These are phyloP conservation scores for Lasiosphaeriaceae sp. DNA, from an alignment of 495 filamentous ascomycete species.

Conservation along the genomic window DNA sequence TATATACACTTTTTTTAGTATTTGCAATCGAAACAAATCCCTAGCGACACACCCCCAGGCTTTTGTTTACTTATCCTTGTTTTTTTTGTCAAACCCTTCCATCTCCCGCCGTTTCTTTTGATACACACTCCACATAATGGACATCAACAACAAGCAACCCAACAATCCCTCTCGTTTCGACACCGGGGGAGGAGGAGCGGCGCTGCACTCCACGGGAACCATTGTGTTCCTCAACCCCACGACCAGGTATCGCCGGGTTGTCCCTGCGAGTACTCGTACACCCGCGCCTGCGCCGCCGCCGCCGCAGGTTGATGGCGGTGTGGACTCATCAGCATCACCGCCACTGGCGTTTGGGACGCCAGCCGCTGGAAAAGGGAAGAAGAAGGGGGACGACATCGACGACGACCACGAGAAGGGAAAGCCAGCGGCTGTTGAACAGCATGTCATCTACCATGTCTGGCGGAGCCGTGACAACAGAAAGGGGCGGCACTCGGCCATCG, in stretches of 20 bases:
- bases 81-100: too few relatives aligned
- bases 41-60: too few relatives aligned
- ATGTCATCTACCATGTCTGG: slow-evolving; percentile 25
- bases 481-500: slow-evolving; percentile 54
- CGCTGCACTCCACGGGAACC: slow-evolving; percentile 8
- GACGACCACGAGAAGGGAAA: not conserved
- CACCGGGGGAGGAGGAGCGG: too few relatives aligned
- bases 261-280: too few relatives aligned
- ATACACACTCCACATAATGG: not conserved
- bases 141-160: not conserved
- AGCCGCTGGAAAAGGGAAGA: too few relatives aligned
- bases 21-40: too few relatives aligned
- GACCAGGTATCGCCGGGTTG: slow-evolving; percentile 12
- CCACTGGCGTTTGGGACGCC: too few relatives aligned
- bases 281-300: too few relatives aligned
- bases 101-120: not conserved
- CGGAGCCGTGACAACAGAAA: slow-evolving; percentile 70
- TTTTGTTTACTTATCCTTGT: too few relatives aligned
- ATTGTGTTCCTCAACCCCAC: slow-evolving; percentile 27
- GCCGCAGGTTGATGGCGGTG: too few relatives aligned
- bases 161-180: not conserved
- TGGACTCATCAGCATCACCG: not conserved
- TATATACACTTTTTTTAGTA: too few relatives aligned
- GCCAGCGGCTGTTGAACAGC: not conserved
- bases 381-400: not conserved